A percentile compares a stretch with the other conserved stretches of the same genome.
Conservation (phyloP, 768 basidiomycete genomes). For the Tulasnella calospora region DNA sequence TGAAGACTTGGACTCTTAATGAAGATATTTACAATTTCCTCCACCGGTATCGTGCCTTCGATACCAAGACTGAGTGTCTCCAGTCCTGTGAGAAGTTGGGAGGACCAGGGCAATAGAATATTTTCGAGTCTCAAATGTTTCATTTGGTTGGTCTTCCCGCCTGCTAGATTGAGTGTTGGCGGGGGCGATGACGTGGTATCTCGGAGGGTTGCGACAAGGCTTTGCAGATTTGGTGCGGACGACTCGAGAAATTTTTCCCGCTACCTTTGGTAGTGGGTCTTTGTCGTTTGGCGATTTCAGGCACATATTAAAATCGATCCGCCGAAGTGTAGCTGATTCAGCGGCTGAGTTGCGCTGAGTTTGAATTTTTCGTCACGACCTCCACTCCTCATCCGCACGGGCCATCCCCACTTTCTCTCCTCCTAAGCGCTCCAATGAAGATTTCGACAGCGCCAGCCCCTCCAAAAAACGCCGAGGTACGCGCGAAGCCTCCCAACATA, state of each 20-base stretch:
- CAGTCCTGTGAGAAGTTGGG: neutral
- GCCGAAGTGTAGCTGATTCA: too few species aligned
- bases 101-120: neutral
- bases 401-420: too few species aligned
- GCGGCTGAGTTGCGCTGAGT: too few species aligned
- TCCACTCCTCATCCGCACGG: too few species aligned
- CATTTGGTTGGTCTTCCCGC: neutral
- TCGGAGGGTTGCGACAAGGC: neutral
- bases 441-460: too few species aligned
- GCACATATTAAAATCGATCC: too few species aligned
- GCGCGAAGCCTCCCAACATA: too few species aligned
- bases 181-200: neutral
- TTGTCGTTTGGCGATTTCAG: too few species aligned
- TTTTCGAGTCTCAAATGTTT: neutral
- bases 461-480: too few species aligned
- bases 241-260: neutral
- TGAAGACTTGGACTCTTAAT: neutral
- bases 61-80: neutral
- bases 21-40: neutral
- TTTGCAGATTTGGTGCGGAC: neutral
- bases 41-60: neutral
- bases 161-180: neutral
- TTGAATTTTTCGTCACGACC: too few species aligned
- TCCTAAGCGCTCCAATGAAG: too few species aligned
- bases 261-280: too few species aligned